Evolutionary conservation across 2,329 filamentous ascomycete genomes (phyloP).

Genomic region (Aspergillus pseudoglaucus): DNA sequence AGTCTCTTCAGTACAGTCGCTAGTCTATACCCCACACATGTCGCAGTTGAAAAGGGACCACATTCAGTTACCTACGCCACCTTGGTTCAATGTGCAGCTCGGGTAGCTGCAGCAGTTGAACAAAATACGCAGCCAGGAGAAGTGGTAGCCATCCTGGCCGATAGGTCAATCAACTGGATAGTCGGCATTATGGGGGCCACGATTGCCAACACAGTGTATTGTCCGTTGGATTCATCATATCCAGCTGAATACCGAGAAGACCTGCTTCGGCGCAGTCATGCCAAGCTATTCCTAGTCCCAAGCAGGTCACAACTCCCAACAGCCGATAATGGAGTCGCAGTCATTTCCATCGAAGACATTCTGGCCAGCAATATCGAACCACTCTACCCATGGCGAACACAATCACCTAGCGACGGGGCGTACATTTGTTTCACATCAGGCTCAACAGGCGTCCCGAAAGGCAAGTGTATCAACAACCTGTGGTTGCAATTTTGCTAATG

Average conservation of each 20-base stretch:
- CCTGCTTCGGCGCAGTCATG: neutral
- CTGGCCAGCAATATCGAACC: neutral
- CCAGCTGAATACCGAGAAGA: neutral
- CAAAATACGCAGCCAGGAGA: conserved; percentile 1
- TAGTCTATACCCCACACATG: neutral
- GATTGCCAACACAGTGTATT: conserved; percentile 6
- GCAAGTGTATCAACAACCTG: neutral
- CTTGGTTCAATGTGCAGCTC: neutral
- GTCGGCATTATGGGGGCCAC: conserved; percentile 4
- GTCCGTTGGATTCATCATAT: conserved; percentile 16
- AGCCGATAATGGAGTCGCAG: neutral
- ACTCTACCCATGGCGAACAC: neutral
- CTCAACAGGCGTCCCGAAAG: conserved; percentile 12
- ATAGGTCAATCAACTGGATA: conserved; percentile 12
- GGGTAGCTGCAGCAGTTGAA: conserved; percentile 5
- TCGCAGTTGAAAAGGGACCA: neutral
- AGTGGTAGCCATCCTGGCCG: conserved; percentile 8
- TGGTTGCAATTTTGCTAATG: neutral
- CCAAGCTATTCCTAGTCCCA: conserved; percentile 1
- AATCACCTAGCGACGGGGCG: conserved; percentile 12
- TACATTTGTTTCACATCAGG: conserved; percentile 44
- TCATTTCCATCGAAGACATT: neutral
- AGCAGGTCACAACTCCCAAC: neutral
- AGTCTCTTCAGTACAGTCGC: neutral
- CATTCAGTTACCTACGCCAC: conserved; percentile 3